Conservation (phyloP, 1,284 basidiomycete species). For the Tausonia pullulans region DNA sequence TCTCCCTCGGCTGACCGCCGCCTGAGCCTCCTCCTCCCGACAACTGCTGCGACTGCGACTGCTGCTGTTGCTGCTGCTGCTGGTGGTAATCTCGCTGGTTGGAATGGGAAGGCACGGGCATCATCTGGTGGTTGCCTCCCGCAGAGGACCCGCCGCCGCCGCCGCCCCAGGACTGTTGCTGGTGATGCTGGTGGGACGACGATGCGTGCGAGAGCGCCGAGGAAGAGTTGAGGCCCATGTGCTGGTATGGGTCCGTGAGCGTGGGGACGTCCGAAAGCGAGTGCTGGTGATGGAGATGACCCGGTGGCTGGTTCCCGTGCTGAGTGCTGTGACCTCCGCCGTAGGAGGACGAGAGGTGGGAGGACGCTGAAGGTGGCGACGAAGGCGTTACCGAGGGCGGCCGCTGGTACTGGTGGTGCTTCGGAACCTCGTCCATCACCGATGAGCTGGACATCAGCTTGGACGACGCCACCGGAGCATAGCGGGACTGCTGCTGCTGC, state of each 20-base stretch:
- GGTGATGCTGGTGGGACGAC: neutral
- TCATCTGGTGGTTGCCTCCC: neutral
- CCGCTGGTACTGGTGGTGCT: neutral
- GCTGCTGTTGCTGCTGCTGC: too few relatives aligned
- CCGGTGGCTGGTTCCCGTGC: neutral
- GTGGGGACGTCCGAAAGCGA: neutral
- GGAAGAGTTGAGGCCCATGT: neutral
- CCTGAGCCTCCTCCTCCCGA: neutral
- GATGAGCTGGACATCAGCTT: neutral
- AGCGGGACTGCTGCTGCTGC: neutral
- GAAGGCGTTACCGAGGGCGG: conserved; percentile 7
- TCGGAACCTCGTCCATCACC: neutral
- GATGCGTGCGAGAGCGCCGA: conserved; percentile 12
- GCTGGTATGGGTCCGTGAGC: conserved; percentile 1
- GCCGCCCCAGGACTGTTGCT: neutral
- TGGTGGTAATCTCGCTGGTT: too few relatives aligned
- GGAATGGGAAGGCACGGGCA: neutral
- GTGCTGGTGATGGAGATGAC: too few relatives aligned
- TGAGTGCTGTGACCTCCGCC: neutral
- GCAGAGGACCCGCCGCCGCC: neutral
- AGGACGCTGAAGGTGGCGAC: conserved; percentile 4
- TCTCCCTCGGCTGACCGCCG: neutral
- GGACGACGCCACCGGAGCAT: too few relatives aligned
- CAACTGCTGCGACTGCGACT: neutral
- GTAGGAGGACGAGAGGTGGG: neutral